Evolutionary conservation across 1,139 yeast species (phyloP), one percentile per base, ranked within the genome.

Genomic region (Arxiozyma slooffiae): DNA sequence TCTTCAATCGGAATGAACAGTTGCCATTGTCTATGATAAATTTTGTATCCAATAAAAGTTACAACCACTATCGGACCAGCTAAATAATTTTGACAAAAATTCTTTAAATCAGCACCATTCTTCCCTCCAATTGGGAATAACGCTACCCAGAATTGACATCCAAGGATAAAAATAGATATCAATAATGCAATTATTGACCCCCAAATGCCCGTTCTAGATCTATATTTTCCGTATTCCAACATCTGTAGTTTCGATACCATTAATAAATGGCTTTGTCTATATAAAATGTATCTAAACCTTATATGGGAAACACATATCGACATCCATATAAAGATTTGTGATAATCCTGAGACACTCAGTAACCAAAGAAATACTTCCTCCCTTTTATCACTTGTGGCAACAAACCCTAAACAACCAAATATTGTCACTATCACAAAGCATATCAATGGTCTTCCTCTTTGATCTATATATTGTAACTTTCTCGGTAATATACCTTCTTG

Each of bases 61-160:
- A 67, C 70, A n/a, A 78, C 9, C 44, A 76, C 72, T 38, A 79
- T 76, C 17, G 76, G 76, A 21, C 72, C 72, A 49, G 82, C 78
- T 57, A 79, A 64, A 62, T 78, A 79, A 41, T 71, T 62, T 63
- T 70, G 67, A 70, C 80, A 79, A 77, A 79, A 56, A 52, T 57
- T 20, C 57, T 55, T 38, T 65, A 82, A 82, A 63, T 68, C 70
- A 48, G 82, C 75, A 34, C 58, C 49, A 7, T 69, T 77, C 17
- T 51, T 44, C 16, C 55, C 56, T n/a, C 81, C 83, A 52, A 82
- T 63, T 49, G 92, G 92, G 70, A 71, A 82, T 49, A 84, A 69
- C 2, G 89, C 87, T 48, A 81, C 73, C 87, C 88, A 82, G 69
- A 84, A 81, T 71, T 86, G 94, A 36, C 88, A 86, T 53, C 79